Evolutionary conservation across 1,284 basidiomycete genomes (phyloP).

Genomic region (Prillingera fragicola): DNA sequence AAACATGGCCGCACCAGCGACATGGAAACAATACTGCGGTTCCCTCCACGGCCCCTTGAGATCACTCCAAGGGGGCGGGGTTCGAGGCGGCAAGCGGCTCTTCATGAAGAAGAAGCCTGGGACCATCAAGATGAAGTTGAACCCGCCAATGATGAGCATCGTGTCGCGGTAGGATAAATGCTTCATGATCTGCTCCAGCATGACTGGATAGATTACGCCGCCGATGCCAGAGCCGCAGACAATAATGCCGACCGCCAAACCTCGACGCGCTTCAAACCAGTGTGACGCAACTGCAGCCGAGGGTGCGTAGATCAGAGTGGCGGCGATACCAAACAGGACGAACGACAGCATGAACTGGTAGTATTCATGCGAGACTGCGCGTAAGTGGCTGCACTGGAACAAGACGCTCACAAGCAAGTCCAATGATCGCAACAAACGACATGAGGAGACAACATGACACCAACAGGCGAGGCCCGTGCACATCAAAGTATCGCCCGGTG

Average conservation of each 20-base stretch:
- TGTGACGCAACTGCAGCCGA: constrained; percentile 38
- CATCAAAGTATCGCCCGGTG: constrained; percentile 38
- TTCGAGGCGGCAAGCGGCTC: constrained; percentile 18
- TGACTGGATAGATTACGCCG: constrained; percentile 28
- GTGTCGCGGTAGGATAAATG: constrained; percentile 21
- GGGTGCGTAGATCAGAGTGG: constrained; percentile 35
- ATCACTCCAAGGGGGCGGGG: constrained; percentile 12
- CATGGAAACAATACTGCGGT: constrained; percentile 9
- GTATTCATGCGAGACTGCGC: constrained; percentile 32
- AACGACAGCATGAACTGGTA: constrained; percentile 42
- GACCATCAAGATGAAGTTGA: constrained; percentile 21
- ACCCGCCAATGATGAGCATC: constrained; percentile 19
- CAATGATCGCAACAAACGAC: constrained; percentile 26
- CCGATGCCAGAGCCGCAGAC: constrained; percentile 36
- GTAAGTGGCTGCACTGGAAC: too few species aligned
- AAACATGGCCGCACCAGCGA: constrained; percentile 5
- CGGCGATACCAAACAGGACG: constrained; percentile 32
- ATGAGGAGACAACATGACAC: constrained; percentile 25
- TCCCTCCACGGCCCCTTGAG: constrained; percentile 13
- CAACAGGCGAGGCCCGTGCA: constrained; percentile 32
- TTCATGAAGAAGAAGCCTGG: constrained; percentile 23
- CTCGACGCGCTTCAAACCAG: constrained; percentile 38
- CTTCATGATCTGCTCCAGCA: constrained; percentile 16
- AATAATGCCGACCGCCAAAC: constrained; percentile 38
- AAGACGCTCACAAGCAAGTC: constrained; percentile 28